A percentile compares a stretch with the other conserved stretches of the same genome.
Conservation (phyloP, 495 filamentous ascomycete species). For the Sporormia fimetaria region DNA sequence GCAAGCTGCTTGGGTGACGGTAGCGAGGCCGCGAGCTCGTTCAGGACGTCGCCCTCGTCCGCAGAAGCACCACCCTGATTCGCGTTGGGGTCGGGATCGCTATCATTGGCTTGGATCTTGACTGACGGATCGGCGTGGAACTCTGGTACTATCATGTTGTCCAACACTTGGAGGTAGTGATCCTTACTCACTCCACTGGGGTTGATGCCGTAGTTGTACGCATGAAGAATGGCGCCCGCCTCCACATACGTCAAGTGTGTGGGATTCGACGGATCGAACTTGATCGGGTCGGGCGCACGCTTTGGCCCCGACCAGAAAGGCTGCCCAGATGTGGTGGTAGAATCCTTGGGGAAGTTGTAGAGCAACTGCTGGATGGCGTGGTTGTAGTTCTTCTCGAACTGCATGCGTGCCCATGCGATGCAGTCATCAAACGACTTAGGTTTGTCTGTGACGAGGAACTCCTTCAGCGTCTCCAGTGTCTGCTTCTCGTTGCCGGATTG, state of each 20-base stretch:
- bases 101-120: slow-evolving; percentile 95
- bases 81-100: slow-evolving; percentile 87
- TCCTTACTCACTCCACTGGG: slow-evolving; percentile 54
- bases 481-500: slow-evolving; percentile 94
- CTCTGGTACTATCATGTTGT: slow-evolving; percentile 92
- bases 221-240: slow-evolving; percentile 83
- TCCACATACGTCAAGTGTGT: slow-evolving; percentile 81
- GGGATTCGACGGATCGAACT: slow-evolving; percentile 71
- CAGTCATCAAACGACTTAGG: slow-evolving; percentile 92
- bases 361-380: slow-evolving; percentile 93
- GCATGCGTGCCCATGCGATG: slow-evolving; percentile 79
- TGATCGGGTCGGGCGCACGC: slow-evolving; percentile 83
- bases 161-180: slow-evolving; percentile 65
- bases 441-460: slow-evolving; percentile 87
- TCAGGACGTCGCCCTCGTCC: slow-evolving; percentile 61
- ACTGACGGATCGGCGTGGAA: slow-evolving; percentile 85
- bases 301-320: slow-evolving; percentile 99
- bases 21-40: slow-evolving; percentile 52
- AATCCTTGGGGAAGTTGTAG: slow-evolving; percentile 96
- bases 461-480: slow-evolving; percentile 78
- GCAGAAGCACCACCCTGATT: slow-evolving; percentile 37
- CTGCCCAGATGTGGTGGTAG: slow-evolving; percentile 72
- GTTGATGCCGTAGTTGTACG: slow-evolving; percentile 96
- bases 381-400: slow-evolving; percentile 96
- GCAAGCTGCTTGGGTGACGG: slow-evolving; percentile 69